Percentiles rank a stretch among this genome's conserved stretches.
Evolutionary conservation across 768 basidiomycete genomes (phyloP).

Genomic region (Suillus bovinus): DNA sequence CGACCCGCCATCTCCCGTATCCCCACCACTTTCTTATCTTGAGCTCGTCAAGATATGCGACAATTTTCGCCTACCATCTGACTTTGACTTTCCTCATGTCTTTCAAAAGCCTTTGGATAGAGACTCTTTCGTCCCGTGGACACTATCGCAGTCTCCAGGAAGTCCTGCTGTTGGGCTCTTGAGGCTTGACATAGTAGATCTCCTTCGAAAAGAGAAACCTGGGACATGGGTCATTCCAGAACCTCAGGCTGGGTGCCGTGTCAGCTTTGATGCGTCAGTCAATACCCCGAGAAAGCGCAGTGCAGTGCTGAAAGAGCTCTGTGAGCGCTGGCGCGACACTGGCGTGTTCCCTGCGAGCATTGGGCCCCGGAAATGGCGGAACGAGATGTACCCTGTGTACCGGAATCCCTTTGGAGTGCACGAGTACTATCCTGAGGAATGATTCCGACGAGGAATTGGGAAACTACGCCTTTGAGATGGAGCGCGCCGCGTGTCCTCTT

Average conservation of each 20-base stretch:
- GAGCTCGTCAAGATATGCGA: constrained; percentile 70
- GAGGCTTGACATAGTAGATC: constrained; percentile 54
- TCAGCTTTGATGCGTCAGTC: constrained; percentile 54
- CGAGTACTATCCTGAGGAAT: constrained; percentile 31
- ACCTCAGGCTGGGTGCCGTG: constrained; percentile 23
- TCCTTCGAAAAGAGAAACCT: constrained; percentile 47
- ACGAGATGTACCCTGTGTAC: constrained; percentile 82
- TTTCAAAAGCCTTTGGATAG: constrained; percentile 31
- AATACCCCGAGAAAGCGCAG: constrained; percentile 62
- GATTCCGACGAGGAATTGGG: constrained; percentile 27
- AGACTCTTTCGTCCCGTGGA: constrained; percentile 56
- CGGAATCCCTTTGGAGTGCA: constrained; percentile 60
- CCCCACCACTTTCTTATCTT: constrained; percentile 45
- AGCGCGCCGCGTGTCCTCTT: constrained; percentile 83
- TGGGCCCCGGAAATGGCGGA: constrained; percentile 79
- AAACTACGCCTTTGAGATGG: constrained; percentile 86
- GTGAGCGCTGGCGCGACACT: constrained; percentile 73
- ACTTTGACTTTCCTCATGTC: constrained; percentile 21
- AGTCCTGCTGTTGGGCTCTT: constrained; percentile 65
- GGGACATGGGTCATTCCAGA: constrained; percentile 46
- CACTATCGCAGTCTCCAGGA: constrained; percentile 47
- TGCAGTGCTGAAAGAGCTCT: constrained; percentile 60
- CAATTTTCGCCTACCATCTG: constrained; percentile 54
- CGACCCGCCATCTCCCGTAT: constrained; percentile 3
- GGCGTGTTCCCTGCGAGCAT: constrained; percentile 61